Evolutionary conservation across 2,329 filamentous ascomycete species (phyloP), one percentile per base, ranked within the genome.

Genomic region (Epichloe amarillans): DNA sequence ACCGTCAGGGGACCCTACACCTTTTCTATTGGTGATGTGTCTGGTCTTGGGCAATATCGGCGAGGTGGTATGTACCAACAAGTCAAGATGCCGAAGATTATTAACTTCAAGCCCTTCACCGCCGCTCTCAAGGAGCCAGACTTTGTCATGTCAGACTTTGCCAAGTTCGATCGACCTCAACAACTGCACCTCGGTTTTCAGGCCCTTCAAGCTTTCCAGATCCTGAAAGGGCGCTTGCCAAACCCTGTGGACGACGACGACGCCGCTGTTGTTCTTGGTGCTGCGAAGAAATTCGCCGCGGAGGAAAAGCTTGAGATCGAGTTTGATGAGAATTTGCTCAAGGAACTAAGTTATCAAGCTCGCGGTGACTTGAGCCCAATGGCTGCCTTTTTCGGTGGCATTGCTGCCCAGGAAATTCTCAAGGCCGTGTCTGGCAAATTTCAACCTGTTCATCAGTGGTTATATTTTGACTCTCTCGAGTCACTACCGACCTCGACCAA

Each of bases 371-470:
- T 98, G 44, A 90, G 80, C 63, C 87, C 93, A 3, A 88, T 98
- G 79, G 88, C 90, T 23, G 91, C 93, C 17, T 87, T 96, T 70
- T 97, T 96, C 62, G 93, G 93, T 66, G 93, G 93, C 59, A 79
- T 96, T 58, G 80, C 88, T 26, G 93, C 93, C 1, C 93, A 98
- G 66, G 93, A 98, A 68, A 84, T 96, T 21, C 77, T 98, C 54
- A 98, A 98, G 71, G 88, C 91, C 17, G 88, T 98, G 6, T 98
- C 93, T 49, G 93, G 93, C 59, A 98, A 98, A 69, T 98, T 98
- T 72, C 82, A 88, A 61, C 93, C 93, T n/a, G 83, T 97, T 57
- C 79, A 86, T 58, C 93, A 98, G 67, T 97, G 87, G 82, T 77
- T 98, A 65, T 97, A 98, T 74, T 94, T 96, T 60, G 93, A 98